Evolutionary conservation across 2,329 filamentous ascomycete species (phyloP), one percentile per base, ranked within the genome.

Genomic region (Mariannaea elegans): DNA sequence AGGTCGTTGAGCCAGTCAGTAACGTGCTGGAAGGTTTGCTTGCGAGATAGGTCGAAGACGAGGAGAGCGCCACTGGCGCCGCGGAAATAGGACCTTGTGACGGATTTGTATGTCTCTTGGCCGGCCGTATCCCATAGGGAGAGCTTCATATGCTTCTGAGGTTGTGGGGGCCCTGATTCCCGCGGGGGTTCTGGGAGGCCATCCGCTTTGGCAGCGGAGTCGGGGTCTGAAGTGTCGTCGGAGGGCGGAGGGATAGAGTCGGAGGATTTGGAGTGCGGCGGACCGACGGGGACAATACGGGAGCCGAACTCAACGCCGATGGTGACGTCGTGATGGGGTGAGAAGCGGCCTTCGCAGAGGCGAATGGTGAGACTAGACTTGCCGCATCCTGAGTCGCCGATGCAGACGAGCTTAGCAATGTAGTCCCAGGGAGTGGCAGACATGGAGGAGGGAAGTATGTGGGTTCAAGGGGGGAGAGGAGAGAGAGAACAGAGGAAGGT

Each of bases 321-420:
- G 65, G 94, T 98, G 68, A 97, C 94, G 83, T 97, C 94, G 84
- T 97, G 94, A 75, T 95, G 91, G 54, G 91, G 87, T 55, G 92
- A 93, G 83, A 98, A 97, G 76, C 94, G 92, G 71, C 94, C 94
- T 84, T 97, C 94, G 81, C 94, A 97, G 65, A 98, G 91, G 65
- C 94, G 92, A 75, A 97, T 94, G 56, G 94, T 97, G 69, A 97
- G 87, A 78, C 92, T 87, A 63, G 93, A 97, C 83, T 99, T 99
- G 73, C 95, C 95, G 75, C 93, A 97, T 75, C 94, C 95, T 44
- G 91, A 95, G 81, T 98, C 95, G 77, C 95, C 95, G 73, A 99
- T 93, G 81, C 93, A 97, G 74, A 98, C 94, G 71, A 99, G 92
- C 80, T 99, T 99, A 77, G 94, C 94, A 75, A 98, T 99, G 82